These are phyloP conservation scores for Mediolabrus comicus DNA, from an alignment of 108 stramenopile species.

Conservation along the genomic window DNA sequence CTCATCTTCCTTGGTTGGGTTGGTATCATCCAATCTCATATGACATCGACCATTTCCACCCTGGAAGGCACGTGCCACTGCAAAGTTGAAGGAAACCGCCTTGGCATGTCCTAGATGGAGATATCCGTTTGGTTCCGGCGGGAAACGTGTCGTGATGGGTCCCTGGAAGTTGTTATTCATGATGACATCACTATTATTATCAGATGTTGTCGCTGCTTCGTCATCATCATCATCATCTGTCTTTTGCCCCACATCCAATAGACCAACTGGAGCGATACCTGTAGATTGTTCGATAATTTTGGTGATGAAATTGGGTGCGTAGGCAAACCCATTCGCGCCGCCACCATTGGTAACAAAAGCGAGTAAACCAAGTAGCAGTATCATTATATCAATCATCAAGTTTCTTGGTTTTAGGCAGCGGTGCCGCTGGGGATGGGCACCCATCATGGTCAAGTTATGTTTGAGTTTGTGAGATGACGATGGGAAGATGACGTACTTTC, in stretches of 20 bases:
- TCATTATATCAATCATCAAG: no score
- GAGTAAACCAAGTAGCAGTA: background rate
- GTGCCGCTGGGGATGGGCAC: background rate
- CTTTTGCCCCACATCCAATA: slow-evolving; percentile 35
- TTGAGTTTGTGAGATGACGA: no score
- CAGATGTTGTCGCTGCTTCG: background rate
- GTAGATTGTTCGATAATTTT: slow-evolving; percentile 77
- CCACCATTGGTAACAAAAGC: background rate
- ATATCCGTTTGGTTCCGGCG: slow-evolving; percentile 99
- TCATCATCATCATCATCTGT: slow-evolving; percentile 3
- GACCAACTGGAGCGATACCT: slow-evolving; percentile 53
- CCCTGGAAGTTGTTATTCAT: background rate
- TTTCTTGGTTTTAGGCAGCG: background rate
- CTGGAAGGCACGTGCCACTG: slow-evolving; percentile 75
- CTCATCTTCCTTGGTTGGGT: slow-evolving; percentile 85
- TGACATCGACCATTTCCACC: slow-evolving; percentile 65
- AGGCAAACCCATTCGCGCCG: slow-evolving; percentile 57
- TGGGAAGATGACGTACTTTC: background rate
- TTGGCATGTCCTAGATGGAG: slow-evolving; percentile 99
- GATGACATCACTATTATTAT: background rate
- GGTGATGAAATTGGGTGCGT: slow-evolving; percentile 89
- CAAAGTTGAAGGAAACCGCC: slow-evolving; percentile 88
- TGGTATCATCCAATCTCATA: slow-evolving; percentile 93
- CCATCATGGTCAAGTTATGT: background rate
- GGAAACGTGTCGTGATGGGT: slow-evolving; percentile 90